A percentile compares a stretch with the other conserved stretches of the same genome.
phyloP scores from a whole-genome alignment of 1,139 yeast species.

The Sugiyamaella xylanicola region DNA sequence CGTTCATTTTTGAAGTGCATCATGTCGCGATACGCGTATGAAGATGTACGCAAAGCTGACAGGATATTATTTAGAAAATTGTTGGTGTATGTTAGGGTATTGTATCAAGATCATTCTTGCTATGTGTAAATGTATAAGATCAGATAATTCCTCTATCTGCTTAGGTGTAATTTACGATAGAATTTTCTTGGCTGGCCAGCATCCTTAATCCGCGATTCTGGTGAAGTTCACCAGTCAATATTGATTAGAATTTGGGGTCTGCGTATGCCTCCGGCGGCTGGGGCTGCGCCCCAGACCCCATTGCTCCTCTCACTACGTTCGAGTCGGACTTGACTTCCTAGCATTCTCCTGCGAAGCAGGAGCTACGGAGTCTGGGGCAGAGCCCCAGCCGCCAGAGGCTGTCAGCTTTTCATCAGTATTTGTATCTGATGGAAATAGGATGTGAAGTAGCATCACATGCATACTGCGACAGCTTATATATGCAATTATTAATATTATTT shows the following conservation, averaged over 20 bases:
- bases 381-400: no score
- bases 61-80: neutral
- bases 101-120: neutral
- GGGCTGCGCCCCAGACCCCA: neutral
- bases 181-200: no score
- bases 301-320: neutral
- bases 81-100: neutral
- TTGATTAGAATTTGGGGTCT: no score
- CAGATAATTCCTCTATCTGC: no score
- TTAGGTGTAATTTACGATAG: neutral
- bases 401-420: no score
- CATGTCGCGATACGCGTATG: slow-evolving; percentile 8
- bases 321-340: neutral
- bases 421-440: no score
- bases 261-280: neutral
- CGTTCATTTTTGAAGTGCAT: slow-evolving; percentile 11
- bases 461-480: neutral
- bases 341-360: neutral
- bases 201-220: no score
- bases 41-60: neutral
- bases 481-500: no score
- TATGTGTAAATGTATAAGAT: no score
- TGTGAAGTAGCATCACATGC: no score
- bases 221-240: neutral
- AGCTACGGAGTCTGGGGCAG: neutral